Evolutionary conservation across 1,139 yeast genomes (phyloP).

Genomic region (Saccharomyces hybrid): DNA sequence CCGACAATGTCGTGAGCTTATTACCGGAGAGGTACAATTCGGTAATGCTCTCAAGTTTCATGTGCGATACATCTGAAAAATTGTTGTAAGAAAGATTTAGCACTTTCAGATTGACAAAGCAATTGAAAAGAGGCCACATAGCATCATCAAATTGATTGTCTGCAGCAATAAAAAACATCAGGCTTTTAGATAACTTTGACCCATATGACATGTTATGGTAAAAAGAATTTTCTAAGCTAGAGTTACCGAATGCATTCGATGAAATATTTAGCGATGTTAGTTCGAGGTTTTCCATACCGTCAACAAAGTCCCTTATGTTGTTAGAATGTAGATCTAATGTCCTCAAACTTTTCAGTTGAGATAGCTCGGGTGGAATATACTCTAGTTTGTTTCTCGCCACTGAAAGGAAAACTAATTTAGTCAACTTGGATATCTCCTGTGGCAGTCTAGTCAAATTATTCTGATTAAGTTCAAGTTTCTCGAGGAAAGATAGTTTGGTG

Average conservation of each 20-base stretch:
- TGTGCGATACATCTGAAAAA: slow-evolving; percentile 63
- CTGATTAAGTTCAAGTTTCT: slow-evolving; percentile 68
- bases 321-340: slow-evolving; percentile 80
- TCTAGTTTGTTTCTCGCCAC: slow-evolving; percentile 70
- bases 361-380: slow-evolving; percentile 61
- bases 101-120: slow-evolving; percentile 50
- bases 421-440: slow-evolving; percentile 53
- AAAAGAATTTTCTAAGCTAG: slow-evolving; percentile 24
- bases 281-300: slow-evolving; percentile 58
- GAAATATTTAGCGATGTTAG: slow-evolving; percentile 64
- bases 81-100: slow-evolving; percentile 82
- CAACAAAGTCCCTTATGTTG: slow-evolving; percentile 66
- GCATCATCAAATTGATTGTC: slow-evolving; percentile 83
- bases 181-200: slow-evolving; percentile 43
- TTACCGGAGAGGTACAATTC: slow-evolving; percentile 85
- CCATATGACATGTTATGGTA: slow-evolving; percentile 20
- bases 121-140: slow-evolving; percentile 61
- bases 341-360: slow-evolving; percentile 52
- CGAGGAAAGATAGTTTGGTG: slow-evolving; percentile 56
- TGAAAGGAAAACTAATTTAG: slow-evolving; percentile 57
- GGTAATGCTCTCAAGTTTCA: slow-evolving; percentile 49
- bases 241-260: slow-evolving; percentile 56
- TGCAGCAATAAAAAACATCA: slow-evolving; percentile 56
- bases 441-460: slow-evolving; percentile 81
- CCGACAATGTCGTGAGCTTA: slow-evolving; percentile 67